A percentile compares a stretch with the other conserved stretches of the same genome.
phyloP scores from a whole-genome alignment of 2,329 filamentous ascomycete species.

The Fusarium redolens region DNA sequence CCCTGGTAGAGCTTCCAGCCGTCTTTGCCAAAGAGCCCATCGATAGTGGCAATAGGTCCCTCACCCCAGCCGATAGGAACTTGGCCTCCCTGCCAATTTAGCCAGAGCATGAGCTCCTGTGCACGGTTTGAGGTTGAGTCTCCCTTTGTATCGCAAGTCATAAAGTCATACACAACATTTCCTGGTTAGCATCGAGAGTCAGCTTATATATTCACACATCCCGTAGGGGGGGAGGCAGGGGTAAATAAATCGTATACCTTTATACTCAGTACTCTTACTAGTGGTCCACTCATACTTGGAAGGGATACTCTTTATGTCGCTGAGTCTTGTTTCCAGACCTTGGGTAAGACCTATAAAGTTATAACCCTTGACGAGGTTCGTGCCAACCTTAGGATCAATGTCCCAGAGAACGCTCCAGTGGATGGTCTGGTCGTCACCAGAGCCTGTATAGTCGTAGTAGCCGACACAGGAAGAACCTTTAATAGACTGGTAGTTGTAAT shows the following conservation, averaged over 20 bases:
- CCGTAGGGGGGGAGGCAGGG: no score
- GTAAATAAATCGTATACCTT: slow-evolving; percentile 1
- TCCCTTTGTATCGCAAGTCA: slow-evolving; percentile 34
- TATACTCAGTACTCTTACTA: slow-evolving; percentile 26
- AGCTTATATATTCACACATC: neutral
- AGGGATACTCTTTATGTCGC: slow-evolving; percentile 22
- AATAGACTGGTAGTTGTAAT: no score
- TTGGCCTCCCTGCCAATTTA: slow-evolving; percentile 26
- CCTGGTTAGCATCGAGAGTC: neutral
- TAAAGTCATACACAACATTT: slow-evolving; percentile 35
- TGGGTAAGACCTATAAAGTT: slow-evolving; percentile 32
- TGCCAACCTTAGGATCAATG: slow-evolving; percentile 5
- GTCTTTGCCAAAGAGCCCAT: slow-evolving; percentile 28
- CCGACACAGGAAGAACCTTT: no score
- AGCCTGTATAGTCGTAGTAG: neutral
- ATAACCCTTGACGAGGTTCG: slow-evolving; percentile 30
- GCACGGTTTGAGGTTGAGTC: slow-evolving; percentile 18
- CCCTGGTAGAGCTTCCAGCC: slow-evolving; percentile 37
- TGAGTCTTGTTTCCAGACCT: slow-evolving; percentile 20
- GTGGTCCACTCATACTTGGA: slow-evolving; percentile 17
- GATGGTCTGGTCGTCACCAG: neutral
- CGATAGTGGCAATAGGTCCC: slow-evolving; percentile 26
- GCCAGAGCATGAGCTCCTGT: slow-evolving; percentile 37
- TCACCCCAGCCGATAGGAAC: slow-evolving; percentile 28
- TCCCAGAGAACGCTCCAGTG: slow-evolving; percentile 33